Evolutionary conservation across 2,329 filamentous ascomycete species (phyloP), one percentile per base, ranked within the genome.

Genomic region (Pseudogymnoascus sp.): DNA sequence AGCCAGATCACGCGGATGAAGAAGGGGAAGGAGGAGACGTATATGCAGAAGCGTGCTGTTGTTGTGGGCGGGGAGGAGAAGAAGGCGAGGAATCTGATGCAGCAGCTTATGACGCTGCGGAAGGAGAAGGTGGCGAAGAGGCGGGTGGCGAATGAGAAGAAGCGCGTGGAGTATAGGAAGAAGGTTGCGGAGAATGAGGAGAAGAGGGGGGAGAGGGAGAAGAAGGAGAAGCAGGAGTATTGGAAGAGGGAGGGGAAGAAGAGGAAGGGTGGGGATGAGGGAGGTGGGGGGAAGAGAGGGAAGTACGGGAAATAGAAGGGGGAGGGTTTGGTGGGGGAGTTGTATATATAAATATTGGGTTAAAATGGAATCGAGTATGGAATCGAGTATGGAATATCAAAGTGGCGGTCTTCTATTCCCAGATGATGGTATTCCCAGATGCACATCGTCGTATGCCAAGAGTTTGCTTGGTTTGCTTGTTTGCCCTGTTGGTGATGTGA

Each of bases 31-130:
- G 88, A 87, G 71, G 78, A 88, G 73, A 96, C 93, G 21, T 99
- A 99, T 76, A 82, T 96, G 82, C 92, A 96, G 80, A 97, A 97
- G 80, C 90, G 95, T 8, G 95, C 93, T 13, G 92, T 98, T n/a
- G 85, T 96, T 23, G 78, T 91, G 14, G 83, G 88, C 11, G 88
- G 88, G 25, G 93, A 98, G 76, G 95, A 99, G 83, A 92, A 89
- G 81, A 89, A 89, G 76, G 92, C 92, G 4, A 83, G 95, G 34
- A 87, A 92, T 70, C 80, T 99, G 68, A 89, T 99, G 86, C 90
- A 96, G 79, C 95, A 97, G 81, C 84, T 99, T 62, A 89, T 90
- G 73, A 93, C 93, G 14, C 80, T 99, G 72, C 81, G 92, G 69
- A 96, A 96, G 73, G 95, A 98, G 73, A 95, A 96, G 75, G 85